These are phyloP conservation scores for Rhinocladiella mackenziei DNA, from an alignment of 2,329 filamentous ascomycete genomes.

Conservation along the genomic window DNA sequence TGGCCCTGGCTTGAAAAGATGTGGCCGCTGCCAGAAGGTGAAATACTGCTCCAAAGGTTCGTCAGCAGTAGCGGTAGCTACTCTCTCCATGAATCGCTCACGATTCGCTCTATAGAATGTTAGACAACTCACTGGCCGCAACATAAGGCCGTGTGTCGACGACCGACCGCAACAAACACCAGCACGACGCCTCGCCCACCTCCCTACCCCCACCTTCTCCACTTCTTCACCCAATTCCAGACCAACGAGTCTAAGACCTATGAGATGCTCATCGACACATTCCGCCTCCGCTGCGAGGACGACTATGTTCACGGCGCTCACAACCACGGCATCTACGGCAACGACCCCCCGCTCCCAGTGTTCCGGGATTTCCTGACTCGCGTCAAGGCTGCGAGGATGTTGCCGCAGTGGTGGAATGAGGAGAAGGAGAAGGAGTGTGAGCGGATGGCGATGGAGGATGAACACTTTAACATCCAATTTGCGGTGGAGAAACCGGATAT, in stretches of 20 bases:
- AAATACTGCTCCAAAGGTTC: constrained; percentile 20
- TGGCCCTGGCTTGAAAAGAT: constrained; percentile 15
- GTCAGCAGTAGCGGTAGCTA: background rate
- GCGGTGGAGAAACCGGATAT: constrained; percentile 29
- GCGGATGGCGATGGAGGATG: constrained; percentile 32
- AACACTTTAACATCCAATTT: constrained; percentile 18
- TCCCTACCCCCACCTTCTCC: constrained; percentile 11
- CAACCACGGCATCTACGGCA: constrained; percentile 19
- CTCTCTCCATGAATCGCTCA: constrained; percentile 1
- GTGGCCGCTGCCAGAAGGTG: constrained; percentile 15
- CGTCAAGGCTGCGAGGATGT: constrained; percentile 29
- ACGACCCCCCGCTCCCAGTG: constrained; percentile 10
- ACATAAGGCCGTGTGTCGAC: constrained; percentile 39
- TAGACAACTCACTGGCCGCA: constrained; percentile 50
- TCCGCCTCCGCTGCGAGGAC: constrained; percentile 47
- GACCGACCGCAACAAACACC: no score
- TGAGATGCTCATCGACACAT: constrained; percentile 47
- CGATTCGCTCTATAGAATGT: constrained; percentile 38
- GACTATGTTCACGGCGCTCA: constrained; percentile 31
- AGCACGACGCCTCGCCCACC: constrained; percentile 30
- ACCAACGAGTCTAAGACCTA: constrained; percentile 44
- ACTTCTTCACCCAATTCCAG: constrained; percentile 39
- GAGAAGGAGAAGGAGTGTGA: constrained; percentile 42
- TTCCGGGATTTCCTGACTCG: constrained; percentile 20
- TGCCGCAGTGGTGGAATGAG: constrained; percentile 47